Base-by-base conservation (phyloP, 306 rosid genomes). In the Coriaria nepalensis region DNA sequence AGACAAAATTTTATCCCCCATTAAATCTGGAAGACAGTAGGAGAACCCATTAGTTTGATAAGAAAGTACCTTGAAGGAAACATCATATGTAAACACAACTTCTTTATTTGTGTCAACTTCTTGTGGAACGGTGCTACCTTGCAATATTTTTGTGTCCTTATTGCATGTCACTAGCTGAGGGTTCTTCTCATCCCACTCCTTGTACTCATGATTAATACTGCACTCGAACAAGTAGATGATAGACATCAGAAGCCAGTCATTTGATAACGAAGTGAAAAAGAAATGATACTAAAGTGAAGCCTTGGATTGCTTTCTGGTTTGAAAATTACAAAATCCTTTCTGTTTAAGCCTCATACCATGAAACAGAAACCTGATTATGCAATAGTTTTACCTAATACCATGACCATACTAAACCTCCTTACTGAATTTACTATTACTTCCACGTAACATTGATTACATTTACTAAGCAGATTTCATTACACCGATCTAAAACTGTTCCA, bases 201-300 rank as follows among this genome's bases (percentile, higher is more conserved):
- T 86, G 69, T 66, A 81, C 50, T 86, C 98, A 48, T 92, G 98
- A 59, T 77, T 77, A 66, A 92, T 85, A 65, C 98, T 92, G 79
- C 52, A 43, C 50, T 58, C 50, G 48, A 36, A 45, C 43, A 61
- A 39, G 50, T 58, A 35, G 33, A 33, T 13, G 53, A 49, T 4
- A 51, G 36, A 33, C 44, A 49, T 57, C 40, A 40, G 20, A 49
- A 56, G 37, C 52, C 39, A 63, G 42, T 46, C 37, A 40, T 50
- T 40, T 45, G 40, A 41, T 47, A 67, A 50, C 47, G 6, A 49
- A 64, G 4, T 49, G 15, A 45, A 47, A 42, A 52, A 20, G 29
- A 20, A 20, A 20, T 20, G 29, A 20, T 20, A 20, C 29, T n/a
- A n/a, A n/a, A n/a, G n/a, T n/a, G n/a, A n/a, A n/a, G n/a, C n/a